These are phyloP conservation scores for Elaeagnus macrophylla DNA, from an alignment of 306 rosid species.

Conservation along the genomic window DNA sequence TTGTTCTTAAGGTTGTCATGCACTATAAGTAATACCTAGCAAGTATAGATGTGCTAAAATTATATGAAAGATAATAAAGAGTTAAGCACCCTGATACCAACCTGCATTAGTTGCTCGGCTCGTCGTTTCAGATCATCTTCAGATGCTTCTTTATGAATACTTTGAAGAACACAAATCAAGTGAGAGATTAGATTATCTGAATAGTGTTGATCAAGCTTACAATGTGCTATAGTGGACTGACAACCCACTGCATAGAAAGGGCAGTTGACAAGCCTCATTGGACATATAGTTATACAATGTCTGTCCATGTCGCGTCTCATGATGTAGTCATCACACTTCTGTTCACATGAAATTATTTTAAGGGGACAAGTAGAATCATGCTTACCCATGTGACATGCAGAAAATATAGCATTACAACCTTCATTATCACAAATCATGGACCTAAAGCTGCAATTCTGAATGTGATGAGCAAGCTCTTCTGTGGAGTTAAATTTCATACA, in stretches of 20 bases:
- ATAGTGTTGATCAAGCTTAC: conserved; percentile 46
- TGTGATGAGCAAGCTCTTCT: conserved; percentile 48
- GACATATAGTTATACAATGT: conserved; percentile 75
- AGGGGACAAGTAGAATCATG: conserved; percentile 74
- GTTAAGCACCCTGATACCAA: conserved; percentile 14
- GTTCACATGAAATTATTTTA: conserved; percentile 75
- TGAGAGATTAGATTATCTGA: conserved; percentile 43
- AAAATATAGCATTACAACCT: conserved; percentile 57
- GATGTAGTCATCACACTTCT: conserved; percentile 45
- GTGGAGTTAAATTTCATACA: conserved; percentile 30
- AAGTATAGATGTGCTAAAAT: background rate
- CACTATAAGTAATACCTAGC: background rate
- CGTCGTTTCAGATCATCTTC: conserved; percentile 42
- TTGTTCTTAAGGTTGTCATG: background rate
- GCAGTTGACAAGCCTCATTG: conserved; percentile 82
- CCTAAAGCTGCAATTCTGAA: conserved; percentile 41
- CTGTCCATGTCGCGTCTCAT: conserved; percentile 90
- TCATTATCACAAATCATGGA: conserved; percentile 40
- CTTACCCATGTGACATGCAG: conserved; percentile 39
- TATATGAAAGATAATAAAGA: background rate
- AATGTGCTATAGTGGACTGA: conserved; percentile 42
- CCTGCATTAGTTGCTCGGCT: conserved; percentile 51
- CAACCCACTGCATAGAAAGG: conserved; percentile 76
- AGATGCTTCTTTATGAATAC: conserved; percentile 44
- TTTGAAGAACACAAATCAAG: conserved; percentile 43